A percentile compares a stretch with the other conserved stretches of the same genome.
Conservation (phyloP, 2,329 filamentous ascomycete species). For the Septoria petroselini region DNA sequence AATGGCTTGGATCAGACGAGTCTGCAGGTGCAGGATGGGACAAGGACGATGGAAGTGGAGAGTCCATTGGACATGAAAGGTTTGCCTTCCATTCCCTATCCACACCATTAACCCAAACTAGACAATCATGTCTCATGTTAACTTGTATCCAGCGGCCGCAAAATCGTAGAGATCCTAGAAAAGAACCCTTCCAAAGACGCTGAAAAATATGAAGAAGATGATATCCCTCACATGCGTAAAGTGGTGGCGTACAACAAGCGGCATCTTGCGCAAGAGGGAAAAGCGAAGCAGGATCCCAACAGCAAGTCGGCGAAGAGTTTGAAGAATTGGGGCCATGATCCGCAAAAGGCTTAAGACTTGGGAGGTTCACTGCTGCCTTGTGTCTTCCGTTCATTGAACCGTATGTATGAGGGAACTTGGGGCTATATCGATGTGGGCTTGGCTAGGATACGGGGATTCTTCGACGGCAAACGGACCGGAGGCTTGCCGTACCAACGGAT, state of each 20-base stretch:
- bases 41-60: conserved; percentile 57
- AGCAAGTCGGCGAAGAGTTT: conserved; percentile 57
- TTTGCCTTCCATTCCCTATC: conserved; percentile 23
- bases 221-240: conserved; percentile 49
- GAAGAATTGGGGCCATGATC: conserved; percentile 57
- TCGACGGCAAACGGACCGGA: no score
- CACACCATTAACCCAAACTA: no score
- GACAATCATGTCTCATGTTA: not conserved
- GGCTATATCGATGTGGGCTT: no score
- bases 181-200: conserved; percentile 59
- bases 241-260: conserved; percentile 65
- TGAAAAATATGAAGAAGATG: conserved; percentile 55
- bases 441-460: no score
- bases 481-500: not conserved
- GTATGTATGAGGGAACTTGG: no score
- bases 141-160: conserved; percentile 51
- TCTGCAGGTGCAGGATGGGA: conserved; percentile 59
- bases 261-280: conserved; percentile 63
- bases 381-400: no score
- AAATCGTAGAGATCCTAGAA: conserved; percentile 62
- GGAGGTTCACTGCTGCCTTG: no score
- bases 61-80: conserved; percentile 63
- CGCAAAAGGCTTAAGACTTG: conserved; percentile 1
- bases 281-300: conserved; percentile 55
- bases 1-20: conserved; percentile 60